Percentiles rank a stretch among this genome's conserved stretches.
These are phyloP conservation scores for Aspergillus coremiiformis DNA, from an alignment of 495 filamentous ascomycete species.

Conservation along the genomic window DNA sequence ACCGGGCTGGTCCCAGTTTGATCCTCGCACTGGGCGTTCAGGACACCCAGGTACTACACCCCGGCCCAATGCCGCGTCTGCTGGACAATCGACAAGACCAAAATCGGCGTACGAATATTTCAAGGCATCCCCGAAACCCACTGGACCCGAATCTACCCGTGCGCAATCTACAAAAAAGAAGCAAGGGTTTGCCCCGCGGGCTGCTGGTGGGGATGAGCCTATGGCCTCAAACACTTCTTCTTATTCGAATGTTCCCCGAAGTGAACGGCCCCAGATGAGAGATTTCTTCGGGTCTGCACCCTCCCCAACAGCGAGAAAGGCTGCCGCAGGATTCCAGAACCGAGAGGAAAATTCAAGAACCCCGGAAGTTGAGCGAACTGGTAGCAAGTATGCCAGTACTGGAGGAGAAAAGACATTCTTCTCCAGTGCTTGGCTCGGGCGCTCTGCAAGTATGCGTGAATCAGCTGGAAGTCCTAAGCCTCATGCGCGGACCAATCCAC, in stretches of 20 bases:
- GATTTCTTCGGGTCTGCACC: constrained; percentile 32
- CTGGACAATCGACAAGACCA: constrained; percentile 24
- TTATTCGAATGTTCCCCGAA: constrained; percentile 37
- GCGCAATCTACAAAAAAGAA: constrained; percentile 42
- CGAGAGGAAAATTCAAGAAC: constrained; percentile 16
- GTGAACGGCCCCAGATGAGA: constrained; percentile 28
- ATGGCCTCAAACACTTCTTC: constrained; percentile 46
- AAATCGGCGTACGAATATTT: constrained; percentile 43
- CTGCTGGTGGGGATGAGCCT: constrained; percentile 50
- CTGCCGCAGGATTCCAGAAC: constrained; percentile 15
- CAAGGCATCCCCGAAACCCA: constrained; percentile 25
- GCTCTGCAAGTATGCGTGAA: constrained; percentile 40
- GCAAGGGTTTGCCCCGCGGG: constrained; percentile 47
- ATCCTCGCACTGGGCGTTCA: constrained; percentile 32
- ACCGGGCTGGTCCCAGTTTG: constrained; percentile 34
- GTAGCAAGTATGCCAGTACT: constrained; percentile 61
- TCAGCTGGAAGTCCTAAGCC: constrained; percentile 28
- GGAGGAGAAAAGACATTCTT: constrained; percentile 64
- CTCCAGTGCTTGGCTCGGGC: constrained; percentile 34
- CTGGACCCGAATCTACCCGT: constrained; percentile 24
- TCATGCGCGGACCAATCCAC: constrained; percentile 28
- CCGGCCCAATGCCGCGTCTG: constrained; percentile 27
- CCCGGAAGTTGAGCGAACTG: constrained; percentile 44
- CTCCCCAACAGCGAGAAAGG: constrained; percentile 38
- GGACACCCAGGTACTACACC: constrained; percentile 19